Conservation (phyloP, 495 filamentous ascomycete genomes). For the Halenospora varia region DNA sequence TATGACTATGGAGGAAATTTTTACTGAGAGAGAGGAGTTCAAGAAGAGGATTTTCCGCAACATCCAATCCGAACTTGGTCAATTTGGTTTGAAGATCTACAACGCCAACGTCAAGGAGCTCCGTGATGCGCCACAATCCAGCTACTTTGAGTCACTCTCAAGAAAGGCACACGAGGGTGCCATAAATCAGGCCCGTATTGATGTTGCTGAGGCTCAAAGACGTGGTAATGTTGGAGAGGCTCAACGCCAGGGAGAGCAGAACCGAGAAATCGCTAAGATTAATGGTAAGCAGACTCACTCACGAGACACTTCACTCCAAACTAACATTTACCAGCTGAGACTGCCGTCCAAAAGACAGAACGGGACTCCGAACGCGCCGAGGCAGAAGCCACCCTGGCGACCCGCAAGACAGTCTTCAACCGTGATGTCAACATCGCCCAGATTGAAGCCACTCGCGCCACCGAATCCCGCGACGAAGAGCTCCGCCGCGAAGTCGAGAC, state of each 20-base stretch:
- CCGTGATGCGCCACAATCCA: slow-evolving; percentile 68
- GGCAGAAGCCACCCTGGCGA: slow-evolving; percentile 69
- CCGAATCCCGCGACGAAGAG: slow-evolving; percentile 70
- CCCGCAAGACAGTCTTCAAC: slow-evolving; percentile 64
- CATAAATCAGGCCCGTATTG: slow-evolving; percentile 70
- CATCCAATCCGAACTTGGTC: slow-evolving; percentile 69
- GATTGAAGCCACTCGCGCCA: slow-evolving; percentile 64
- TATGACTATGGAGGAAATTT: slow-evolving; percentile 78
- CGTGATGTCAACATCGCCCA: slow-evolving; percentile 67
- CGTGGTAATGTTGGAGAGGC: slow-evolving; percentile 76
- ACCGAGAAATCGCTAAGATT: slow-evolving; percentile 78
- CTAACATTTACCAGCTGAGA: slow-evolving; percentile 53
- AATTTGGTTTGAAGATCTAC: slow-evolving; percentile 72
- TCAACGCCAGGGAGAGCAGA: slow-evolving; percentile 69
- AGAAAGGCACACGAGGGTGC: slow-evolving; percentile 82
- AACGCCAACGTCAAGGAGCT: slow-evolving; percentile 82
- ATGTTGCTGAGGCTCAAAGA: slow-evolving; percentile 76
- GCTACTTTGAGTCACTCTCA: slow-evolving; percentile 74
- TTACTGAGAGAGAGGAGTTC: slow-evolving; percentile 70
- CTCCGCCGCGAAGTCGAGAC: slow-evolving; percentile 69
- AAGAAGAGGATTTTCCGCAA: slow-evolving; percentile 73
- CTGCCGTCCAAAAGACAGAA: slow-evolving; percentile 76
- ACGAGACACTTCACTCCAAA: neutral
- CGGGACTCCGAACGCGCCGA: slow-evolving; percentile 74
- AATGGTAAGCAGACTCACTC: slow-evolving; percentile 18